Percentiles rank a stretch among this genome's conserved stretches.
These are phyloP conservation scores for Aspergillus conjunctus DNA, from an alignment of 495 filamentous ascomycete genomes.

Conservation along the genomic window DNA sequence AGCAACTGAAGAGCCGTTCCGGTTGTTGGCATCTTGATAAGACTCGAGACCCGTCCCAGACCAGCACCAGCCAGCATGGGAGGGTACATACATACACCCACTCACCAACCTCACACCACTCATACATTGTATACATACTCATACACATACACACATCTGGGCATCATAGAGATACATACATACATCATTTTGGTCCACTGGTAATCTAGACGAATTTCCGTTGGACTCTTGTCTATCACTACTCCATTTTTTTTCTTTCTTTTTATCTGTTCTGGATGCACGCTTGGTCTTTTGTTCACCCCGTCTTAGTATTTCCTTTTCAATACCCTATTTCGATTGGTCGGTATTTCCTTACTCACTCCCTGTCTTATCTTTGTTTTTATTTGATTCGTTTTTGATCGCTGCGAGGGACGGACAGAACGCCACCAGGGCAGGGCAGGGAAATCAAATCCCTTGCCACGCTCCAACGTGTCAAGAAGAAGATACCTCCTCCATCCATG, in stretches of 20 bases:
- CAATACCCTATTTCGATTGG: conserved; percentile 42
- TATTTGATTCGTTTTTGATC: not conserved
- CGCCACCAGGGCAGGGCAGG: no score
- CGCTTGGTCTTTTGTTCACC: conserved; percentile 3
- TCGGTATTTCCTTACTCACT: conserved; percentile 33
- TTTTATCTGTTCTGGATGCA: conserved; percentile 21
- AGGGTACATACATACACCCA: conserved; percentile 17
- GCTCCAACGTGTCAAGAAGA: not conserved
- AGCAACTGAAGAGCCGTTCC: not conserved
- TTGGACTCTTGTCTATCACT: conserved; percentile 6
- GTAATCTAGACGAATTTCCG: conserved; percentile 9
- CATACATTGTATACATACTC: conserved; percentile 25
- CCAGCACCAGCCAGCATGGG: not conserved
- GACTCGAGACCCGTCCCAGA: not conserved
- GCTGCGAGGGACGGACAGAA: no score
- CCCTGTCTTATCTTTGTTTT: conserved; percentile 15
- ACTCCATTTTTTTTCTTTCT: conserved; percentile 8
- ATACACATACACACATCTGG: conserved; percentile 16
- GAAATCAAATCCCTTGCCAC: not conserved
- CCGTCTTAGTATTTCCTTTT: conserved; percentile 15
- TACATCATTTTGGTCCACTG: conserved; percentile 13
- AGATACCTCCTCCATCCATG: no score
- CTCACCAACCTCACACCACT: conserved; percentile 1
- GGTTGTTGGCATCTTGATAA: not conserved
- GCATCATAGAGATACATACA: conserved; percentile 22